Percentiles rank a stretch among this genome's conserved stretches.
Conservation (phyloP, 306 rosid genomes). For the Arachis stenosperma region DNA sequence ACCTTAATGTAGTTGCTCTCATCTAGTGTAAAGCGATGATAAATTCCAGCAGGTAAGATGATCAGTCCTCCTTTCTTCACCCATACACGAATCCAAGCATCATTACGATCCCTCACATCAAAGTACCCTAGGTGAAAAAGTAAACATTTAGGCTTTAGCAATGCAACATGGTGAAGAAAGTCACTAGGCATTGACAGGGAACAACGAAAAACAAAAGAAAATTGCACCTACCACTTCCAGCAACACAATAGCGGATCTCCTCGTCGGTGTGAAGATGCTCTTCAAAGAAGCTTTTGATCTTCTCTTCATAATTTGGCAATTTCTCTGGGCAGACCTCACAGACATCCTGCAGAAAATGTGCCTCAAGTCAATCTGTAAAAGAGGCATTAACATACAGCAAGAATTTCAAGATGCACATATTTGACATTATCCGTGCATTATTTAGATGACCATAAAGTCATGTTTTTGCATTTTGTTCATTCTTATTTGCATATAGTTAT, state of each 20-base stretch:
- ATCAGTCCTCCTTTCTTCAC: conserved; percentile 95
- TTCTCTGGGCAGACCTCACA: conserved; percentile 94
- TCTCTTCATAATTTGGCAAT: conserved; percentile 92
- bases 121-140: conserved; percentile 71
- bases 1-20: conserved; percentile 93
- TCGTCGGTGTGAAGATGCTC: conserved; percentile 98
- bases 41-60: conserved; percentile 95
- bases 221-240: conserved; percentile 80
- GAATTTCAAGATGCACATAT: conserved; percentile 18
- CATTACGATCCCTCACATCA: conserved; percentile 87
- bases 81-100: conserved; percentile 93
- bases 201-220: conserved; percentile 18
- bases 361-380: conserved; percentile 27
- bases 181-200: neutral
- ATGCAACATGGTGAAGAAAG: neutral
- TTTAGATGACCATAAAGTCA: neutral
- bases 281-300: conserved; percentile 84
- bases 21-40: conserved; percentile 96
- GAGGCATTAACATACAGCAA: neutral
- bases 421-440: neutral
- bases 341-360: conserved; percentile 66
- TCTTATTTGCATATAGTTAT: neutral
- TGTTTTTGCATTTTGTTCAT: neutral
- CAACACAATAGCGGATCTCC: conserved; percentile 89
- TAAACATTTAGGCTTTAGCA: conserved; percentile 34